A percentile compares a stretch with the other conserved stretches of the same genome.
phyloP scores from a whole-genome alignment of 1,284 basidiomycete genomes.

The Trichosporon sp. region DNA sequence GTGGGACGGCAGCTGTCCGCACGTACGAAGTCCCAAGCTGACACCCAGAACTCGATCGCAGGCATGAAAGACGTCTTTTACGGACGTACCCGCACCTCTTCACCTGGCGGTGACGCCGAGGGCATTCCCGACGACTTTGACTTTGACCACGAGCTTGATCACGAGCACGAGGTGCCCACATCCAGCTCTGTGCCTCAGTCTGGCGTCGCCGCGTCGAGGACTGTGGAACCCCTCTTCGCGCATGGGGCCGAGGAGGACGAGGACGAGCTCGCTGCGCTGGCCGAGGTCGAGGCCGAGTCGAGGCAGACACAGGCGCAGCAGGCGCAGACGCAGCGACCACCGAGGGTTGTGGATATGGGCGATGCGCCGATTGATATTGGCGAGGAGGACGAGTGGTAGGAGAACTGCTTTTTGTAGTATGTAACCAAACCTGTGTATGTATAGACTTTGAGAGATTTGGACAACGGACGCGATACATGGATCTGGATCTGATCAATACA shows the following conservation, averaged over 20 bases:
- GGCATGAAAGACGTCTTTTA: conserved; percentile 64
- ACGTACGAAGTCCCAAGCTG: background rate
- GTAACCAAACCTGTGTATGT: background rate
- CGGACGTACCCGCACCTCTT: conserved; percentile 61
- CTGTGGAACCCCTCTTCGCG: conserved; percentile 36
- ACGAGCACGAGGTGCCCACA: background rate
- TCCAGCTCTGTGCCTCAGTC: background rate
- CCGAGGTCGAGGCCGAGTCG: conserved; percentile 44
- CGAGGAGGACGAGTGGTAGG: conserved; percentile 44
- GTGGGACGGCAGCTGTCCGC: background rate
- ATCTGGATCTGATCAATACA: background rate
- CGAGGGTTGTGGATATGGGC: conserved; percentile 14
- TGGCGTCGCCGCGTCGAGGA: too few species aligned
- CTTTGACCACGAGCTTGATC: background rate
- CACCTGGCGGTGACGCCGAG: conserved; percentile 6
- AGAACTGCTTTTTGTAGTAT: background rate
- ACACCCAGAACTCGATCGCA: conserved; percentile 55
- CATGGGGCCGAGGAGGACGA: conserved; percentile 33
- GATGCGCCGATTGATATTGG: conserved; percentile 24
- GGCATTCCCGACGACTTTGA: conserved; percentile 20
- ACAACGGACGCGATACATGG: background rate
- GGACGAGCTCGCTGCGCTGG: conserved; percentile 66
- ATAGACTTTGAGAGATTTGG: too few species aligned
- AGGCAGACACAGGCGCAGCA: background rate
- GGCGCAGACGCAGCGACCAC: background rate